Conservation (phyloP, 2,329 filamentous ascomycete genomes). For the Teratosphaeria zuluensis region DNA sequence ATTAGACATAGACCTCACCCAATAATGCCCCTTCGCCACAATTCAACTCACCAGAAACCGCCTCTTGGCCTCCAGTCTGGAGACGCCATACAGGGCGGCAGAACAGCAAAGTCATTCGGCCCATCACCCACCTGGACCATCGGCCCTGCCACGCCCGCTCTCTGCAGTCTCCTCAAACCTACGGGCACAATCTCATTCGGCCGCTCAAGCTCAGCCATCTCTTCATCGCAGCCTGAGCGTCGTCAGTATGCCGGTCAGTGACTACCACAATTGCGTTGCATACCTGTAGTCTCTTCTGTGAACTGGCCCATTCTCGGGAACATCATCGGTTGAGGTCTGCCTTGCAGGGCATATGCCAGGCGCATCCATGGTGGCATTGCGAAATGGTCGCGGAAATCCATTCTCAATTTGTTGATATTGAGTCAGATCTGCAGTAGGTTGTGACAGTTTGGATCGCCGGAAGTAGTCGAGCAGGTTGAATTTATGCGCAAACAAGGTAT, state of each 20-base stretch:
- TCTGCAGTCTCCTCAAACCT: neutral
- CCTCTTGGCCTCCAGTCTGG: neutral
- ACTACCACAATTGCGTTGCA: neutral
- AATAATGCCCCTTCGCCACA: neutral
- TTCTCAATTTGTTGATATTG: neutral
- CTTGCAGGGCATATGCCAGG: neutral
- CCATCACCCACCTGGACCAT: neutral
- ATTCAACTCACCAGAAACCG: neutral
- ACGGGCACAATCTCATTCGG: neutral
- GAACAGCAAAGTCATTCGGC: neutral
- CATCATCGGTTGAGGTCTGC: neutral
- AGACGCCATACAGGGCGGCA: neutral
- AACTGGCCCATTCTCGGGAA: neutral
- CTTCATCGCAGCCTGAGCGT: neutral
- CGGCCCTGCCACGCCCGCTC: neutral
- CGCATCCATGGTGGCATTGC: neutral
- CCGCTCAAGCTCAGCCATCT: neutral
- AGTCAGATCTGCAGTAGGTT: neutral
- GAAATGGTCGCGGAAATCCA: neutral
- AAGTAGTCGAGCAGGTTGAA: neutral
- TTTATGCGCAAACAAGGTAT: neutral
- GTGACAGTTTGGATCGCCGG: neutral
- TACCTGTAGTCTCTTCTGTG: neutral
- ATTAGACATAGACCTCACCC: neutral
- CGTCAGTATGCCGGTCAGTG: neutral